phyloP scores from a whole-genome alignment of 352 stramenopile genomes.

The Pseudoperonospora humuli region DNA sequence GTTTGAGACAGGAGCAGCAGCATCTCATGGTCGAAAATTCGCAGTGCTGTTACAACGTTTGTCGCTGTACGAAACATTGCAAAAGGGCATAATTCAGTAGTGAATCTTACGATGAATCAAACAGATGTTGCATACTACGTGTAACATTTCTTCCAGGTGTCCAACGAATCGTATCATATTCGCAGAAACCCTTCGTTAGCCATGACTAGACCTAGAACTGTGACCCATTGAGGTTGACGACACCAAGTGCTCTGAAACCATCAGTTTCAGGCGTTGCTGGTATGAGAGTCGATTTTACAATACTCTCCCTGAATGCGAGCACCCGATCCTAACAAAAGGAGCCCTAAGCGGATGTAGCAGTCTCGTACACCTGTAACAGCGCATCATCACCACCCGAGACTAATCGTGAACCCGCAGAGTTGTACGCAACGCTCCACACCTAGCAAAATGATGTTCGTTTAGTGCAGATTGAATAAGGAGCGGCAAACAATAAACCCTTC shows the following conservation, averaged over 20 bases:
- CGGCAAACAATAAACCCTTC: neutral
- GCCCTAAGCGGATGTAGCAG: constrained; percentile 30
- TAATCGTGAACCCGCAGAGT: constrained; percentile 68
- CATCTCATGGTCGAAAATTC: no score
- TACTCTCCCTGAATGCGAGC: no score
- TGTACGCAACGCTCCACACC: constrained; percentile 90
- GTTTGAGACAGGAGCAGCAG: no score
- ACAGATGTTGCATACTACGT: no score
- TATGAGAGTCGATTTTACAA: constrained; percentile 8
- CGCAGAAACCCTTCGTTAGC: constrained; percentile 40
- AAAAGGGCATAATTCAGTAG: no score
- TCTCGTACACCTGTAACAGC: constrained; percentile 87
- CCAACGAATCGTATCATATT: constrained; percentile 38
- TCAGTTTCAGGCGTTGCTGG: constrained; percentile 2
- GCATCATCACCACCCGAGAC: constrained; percentile 87
- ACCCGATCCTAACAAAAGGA: neutral
- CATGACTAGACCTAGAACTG: constrained; percentile 41
- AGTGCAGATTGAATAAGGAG: no score
- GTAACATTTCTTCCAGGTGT: no score
- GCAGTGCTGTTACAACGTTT: neutral
- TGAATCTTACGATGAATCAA: no score
- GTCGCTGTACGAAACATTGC: neutral
- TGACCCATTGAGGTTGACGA: constrained; percentile 7
- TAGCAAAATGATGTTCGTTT: constrained; percentile 13
- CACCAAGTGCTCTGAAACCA: constrained; percentile 1